Base-by-base conservation (phyloP, 805 yeast species). In the Trichomonascus vanleenenianus region DNA sequence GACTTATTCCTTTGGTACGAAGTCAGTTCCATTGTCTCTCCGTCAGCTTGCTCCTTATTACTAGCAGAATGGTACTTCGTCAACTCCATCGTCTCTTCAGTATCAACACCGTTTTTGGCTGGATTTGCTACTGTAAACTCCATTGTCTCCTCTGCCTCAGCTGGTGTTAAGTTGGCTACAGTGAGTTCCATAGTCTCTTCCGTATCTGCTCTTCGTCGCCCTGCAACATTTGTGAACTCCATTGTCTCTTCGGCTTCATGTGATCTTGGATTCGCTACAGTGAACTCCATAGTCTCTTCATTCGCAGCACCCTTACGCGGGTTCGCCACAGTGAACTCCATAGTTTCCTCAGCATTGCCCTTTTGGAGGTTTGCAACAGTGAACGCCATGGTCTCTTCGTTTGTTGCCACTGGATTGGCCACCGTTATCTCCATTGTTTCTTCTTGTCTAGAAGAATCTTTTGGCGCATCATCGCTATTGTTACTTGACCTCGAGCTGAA, bases 161-260 rank as follows among this genome's bases (percentile, higher is more conserved):
- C 38, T 7, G n/a, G n/a, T n/a, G 27, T 30, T 14, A 35, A 16
- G 16, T 30, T 10, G 33, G 39, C 18, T 14, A 15, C 20, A n/a
- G 34, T 19, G 20, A 18, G 30, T 5, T 40, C 43, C 34, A 31
- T 43, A 18, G 39, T 35, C 18, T 30, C 30, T 27, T 19, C 39
- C 3, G 38, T 18, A 3, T 46, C 44, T 10, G 20, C 38, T 7
- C n/a, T 10, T 2, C 15, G 12, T 5, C 20, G 12, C 8, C 33
- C 12, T 20, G 38, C 40, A 2, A 31, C 37, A 19, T 25, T 39
- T 31, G 64, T 57, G 15, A 59, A 37, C n/a, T 60, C 63, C 63
- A 60, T 60, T 6, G 49, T 45, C 16, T 30, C 39, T 19, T 52
- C 56, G 2, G 49, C 52, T 15, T 25, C 35, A 34, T 43, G 47